These are phyloP conservation scores for Thymus mandschuricus DNA, from an alignment of 257 asterid species.

Conservation along the genomic window DNA sequence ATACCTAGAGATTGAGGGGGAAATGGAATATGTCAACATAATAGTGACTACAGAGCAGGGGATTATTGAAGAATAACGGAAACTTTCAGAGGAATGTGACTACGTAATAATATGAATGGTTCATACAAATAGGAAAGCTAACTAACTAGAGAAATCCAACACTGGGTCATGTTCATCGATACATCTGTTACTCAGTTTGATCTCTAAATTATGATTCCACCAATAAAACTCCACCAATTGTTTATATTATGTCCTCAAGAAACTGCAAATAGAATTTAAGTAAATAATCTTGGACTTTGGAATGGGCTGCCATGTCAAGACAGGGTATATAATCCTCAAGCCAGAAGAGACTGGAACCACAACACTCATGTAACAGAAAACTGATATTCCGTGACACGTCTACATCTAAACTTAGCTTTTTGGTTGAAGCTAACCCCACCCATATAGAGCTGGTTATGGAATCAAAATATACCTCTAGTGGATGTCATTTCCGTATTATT, in stretches of 20 bases:
- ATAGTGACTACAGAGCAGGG: conserved; percentile 9
- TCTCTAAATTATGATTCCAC: conserved; percentile 5
- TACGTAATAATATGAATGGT: not conserved
- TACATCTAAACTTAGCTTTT: not conserved
- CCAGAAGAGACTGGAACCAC: not conserved
- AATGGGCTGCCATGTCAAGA: not conserved
- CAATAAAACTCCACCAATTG: not conserved
- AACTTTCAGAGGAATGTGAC: not conserved
- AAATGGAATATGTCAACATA: not conserved
- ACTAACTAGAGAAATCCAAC: not conserved
- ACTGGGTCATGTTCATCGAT: not conserved
- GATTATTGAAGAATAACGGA: not conserved
- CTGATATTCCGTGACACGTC: not conserved
- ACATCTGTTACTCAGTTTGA: not conserved
- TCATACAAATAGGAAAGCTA: conserved; percentile 1
- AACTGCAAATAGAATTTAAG: not conserved
- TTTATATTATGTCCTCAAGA: not conserved
- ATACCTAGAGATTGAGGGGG: conserved; percentile 46
- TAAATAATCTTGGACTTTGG: not conserved
- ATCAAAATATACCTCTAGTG: not conserved
- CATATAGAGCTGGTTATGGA: not conserved
- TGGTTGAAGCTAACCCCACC: not conserved
- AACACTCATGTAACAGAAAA: not conserved
- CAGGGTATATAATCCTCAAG: not conserved
- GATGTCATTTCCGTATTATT: not conserved